Percentiles rank a stretch among this genome's conserved stretches.
Conservation (phyloP, 306 rosid genomes). For the Begonia peltatifolia region DNA sequence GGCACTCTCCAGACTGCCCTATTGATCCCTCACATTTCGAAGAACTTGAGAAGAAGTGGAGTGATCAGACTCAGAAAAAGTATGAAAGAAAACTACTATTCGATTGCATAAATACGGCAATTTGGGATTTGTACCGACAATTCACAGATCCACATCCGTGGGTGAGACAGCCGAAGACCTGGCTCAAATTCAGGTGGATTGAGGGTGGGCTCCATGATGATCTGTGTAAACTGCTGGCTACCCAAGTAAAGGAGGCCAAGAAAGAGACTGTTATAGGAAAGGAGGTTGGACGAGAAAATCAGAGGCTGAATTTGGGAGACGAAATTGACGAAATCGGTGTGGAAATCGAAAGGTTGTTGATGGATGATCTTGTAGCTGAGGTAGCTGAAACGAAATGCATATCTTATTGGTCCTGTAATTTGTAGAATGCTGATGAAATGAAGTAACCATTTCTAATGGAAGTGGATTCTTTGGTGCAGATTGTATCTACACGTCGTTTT, state of each 20-base stretch:
- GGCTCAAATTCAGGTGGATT: slow-evolving; percentile 16
- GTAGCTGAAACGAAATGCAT: not conserved
- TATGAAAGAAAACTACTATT: slow-evolving; percentile 60
- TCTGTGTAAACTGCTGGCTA: slow-evolving; percentile 27
- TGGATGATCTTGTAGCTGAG: slow-evolving; percentile 49
- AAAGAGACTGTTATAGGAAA: slow-evolving; percentile 12
- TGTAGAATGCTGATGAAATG: not conserved
- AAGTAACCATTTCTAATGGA: not conserved
- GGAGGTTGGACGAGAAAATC: slow-evolving; percentile 33
- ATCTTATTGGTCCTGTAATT: not conserved
- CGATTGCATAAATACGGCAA: slow-evolving; percentile 49
- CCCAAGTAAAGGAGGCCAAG: slow-evolving; percentile 17
- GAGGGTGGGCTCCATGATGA: slow-evolving; percentile 27
- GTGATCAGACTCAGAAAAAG: slow-evolving; percentile 24
- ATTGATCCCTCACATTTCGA: slow-evolving; percentile 37
- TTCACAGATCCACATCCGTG: slow-evolving; percentile 31
- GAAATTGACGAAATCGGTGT: slow-evolving; percentile 48
- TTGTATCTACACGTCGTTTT: not conserved
- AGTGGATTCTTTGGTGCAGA: not conserved
- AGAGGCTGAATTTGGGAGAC: slow-evolving; percentile 46
- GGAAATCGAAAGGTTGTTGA: slow-evolving; percentile 45
- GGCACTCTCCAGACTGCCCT: slow-evolving; percentile 50
- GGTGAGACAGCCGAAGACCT: slow-evolving; percentile 21
- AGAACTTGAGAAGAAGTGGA: slow-evolving; percentile 50
- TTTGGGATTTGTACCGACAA: slow-evolving; percentile 31